A percentile compares a stretch with the other conserved stretches of the same genome.
phyloP scores from a whole-genome alignment of 2,329 filamentous ascomycete species.

The Plenodomus lindquistii region DNA sequence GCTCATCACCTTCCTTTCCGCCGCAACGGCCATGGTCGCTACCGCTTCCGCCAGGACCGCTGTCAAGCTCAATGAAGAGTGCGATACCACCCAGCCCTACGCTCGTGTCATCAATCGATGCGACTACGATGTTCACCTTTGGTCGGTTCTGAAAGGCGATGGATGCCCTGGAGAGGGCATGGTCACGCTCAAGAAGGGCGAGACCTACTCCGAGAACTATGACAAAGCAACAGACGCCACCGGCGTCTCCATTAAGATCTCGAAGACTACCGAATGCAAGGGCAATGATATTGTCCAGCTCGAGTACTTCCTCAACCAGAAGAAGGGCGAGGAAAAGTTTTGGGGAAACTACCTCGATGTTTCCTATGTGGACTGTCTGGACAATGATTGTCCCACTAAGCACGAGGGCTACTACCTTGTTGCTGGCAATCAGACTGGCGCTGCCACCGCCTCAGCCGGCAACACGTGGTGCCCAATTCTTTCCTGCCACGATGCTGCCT shows the following conservation, averaged over 20 bases:
- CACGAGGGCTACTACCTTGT: constrained; percentile 40
- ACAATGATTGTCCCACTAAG: constrained; percentile 36
- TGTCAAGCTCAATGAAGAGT: constrained; percentile 20
- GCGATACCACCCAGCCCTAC: constrained; percentile 14
- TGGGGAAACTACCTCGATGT: constrained; percentile 43
- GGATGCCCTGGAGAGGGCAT: constrained; percentile 28
- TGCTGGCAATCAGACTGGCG: constrained; percentile 24
- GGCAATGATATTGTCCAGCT: constrained; percentile 39
- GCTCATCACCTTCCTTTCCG: constrained; percentile 34
- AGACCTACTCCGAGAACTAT: constrained; percentile 40
- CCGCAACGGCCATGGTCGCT: constrained; percentile 36
- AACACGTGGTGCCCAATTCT: constrained; percentile 41
- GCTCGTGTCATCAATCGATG: constrained; percentile 46
- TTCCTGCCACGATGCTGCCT: constrained; percentile 22
- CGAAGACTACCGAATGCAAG: constrained; percentile 37
- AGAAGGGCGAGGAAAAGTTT: constrained; percentile 7
- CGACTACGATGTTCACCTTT: constrained; percentile 42
- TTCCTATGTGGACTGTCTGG: constrained; percentile 43
- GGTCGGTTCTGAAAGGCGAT: constrained; percentile 41
- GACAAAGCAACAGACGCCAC: constrained; percentile 14
- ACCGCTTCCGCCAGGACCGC: constrained; percentile 29
- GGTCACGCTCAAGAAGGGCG: constrained; percentile 33
- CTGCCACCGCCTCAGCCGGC: constrained; percentile 15
- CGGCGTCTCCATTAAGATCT: constrained; percentile 47
- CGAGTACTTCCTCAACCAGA: constrained; percentile 41